Base-by-base conservation (phyloP, 2,329 filamentous ascomycete genomes). In the Coleophoma cylindrospora region DNA sequence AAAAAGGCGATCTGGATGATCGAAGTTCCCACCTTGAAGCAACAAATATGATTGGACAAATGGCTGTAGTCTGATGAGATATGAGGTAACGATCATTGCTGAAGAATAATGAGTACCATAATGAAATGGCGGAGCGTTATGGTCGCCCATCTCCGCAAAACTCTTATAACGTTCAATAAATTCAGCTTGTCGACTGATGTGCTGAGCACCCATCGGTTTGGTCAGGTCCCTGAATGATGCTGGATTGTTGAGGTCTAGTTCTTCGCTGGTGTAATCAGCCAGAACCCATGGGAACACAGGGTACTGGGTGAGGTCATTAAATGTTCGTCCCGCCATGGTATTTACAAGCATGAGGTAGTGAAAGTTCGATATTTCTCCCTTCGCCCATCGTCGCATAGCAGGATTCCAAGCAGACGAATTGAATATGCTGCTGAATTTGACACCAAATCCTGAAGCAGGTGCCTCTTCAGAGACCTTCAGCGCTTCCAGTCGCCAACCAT, bases 21-120 rank as follows among this genome's bases (percentile, higher is more conserved):
- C 94, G 64, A 97, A 99, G 37, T 81, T 89, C 5, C 92, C 92
- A n/a, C 94, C 94, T 67, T 99, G 94, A 2, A 99, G 79, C 9
- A 97, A 74, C 17, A 97, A 81, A 64, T 95, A 97, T 0, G 94
- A 96, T 60, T 97, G 90, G 21, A 96, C 92, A 65, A 97, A 99
- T 0, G 94, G 94, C 46, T 96, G 92, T 14, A 99, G 76, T 15
- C 94, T 86, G 61, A 99, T 96, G 38, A 99, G 78, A 62, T 96
- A 99, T 0, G 91, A 96, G 12, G 91, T 91, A 7, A 99, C 94
- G 52, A 96, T 96, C 94, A 97, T 99, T 8, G 94, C 94, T 2
- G 94, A 97, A 1, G 94, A 97, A 67, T 99, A 99, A 66, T 99
- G 95, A 0, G 95, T 99, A 15, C 94, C 94, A 59, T 97, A 99